Conservation (phyloP, 2,329 filamentous ascomycete genomes). For the Botrytis elliptica region DNA sequence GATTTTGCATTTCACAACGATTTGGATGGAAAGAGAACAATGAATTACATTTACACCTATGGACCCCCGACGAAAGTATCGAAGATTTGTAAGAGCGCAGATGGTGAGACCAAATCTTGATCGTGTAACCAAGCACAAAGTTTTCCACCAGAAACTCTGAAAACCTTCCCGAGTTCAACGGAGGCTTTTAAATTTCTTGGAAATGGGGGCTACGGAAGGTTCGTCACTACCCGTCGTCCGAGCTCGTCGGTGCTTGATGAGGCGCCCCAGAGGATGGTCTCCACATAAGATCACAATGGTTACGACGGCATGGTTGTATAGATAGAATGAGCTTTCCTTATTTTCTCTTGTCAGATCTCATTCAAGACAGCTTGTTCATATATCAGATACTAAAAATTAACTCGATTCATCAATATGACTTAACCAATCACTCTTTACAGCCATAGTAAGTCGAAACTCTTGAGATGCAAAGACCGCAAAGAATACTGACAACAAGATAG, state of each 20-base stretch:
- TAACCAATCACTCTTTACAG: constrained; percentile 8
- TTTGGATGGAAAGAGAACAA: background rate
- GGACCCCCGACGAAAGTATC: background rate
- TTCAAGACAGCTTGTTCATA: background rate
- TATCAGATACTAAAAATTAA: background rate
- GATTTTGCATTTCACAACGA: background rate
- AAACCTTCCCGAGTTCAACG: background rate
- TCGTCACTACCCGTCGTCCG: background rate
- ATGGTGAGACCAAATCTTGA: background rate
- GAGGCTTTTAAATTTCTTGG: background rate
- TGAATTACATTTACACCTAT: background rate
- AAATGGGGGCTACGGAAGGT: too few species aligned
- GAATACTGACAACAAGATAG: background rate
- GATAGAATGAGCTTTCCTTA: background rate
- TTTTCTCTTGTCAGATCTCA: background rate
- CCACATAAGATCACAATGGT: background rate
- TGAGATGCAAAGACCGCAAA: background rate
- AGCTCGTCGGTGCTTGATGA: background rate
- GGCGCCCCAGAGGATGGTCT: background rate
- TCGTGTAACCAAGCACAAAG: background rate
- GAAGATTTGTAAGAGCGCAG: background rate
- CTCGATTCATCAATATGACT: background rate
- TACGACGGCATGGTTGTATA: background rate
- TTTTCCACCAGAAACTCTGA: background rate
- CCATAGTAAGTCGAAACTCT: background rate